A percentile compares a stretch with the other conserved stretches of the same genome.
phyloP scores from a whole-genome alignment of 352 stramenopile genomes.

The Globisporangium orthogonon region DNA sequence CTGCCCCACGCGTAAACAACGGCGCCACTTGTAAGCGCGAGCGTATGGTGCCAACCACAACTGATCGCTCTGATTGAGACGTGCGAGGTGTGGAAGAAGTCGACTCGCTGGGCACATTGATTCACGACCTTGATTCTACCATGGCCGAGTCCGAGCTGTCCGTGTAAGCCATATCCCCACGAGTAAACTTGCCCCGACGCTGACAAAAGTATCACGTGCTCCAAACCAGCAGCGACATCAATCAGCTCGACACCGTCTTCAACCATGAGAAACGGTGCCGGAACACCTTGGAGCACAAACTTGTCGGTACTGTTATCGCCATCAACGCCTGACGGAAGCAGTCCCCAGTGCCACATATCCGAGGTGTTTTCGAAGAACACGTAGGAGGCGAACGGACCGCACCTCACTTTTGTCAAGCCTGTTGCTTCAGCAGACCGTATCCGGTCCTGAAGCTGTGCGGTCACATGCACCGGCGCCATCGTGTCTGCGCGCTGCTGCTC shows the following conservation, averaged over 20 bases:
- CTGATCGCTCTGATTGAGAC: constrained; percentile 17
- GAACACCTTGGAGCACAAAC: constrained; percentile 12
- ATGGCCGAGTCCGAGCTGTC: constrained; percentile 31
- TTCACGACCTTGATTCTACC: constrained; percentile 8
- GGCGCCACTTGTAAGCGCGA: constrained; percentile 18
- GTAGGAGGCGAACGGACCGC: constrained; percentile 28
- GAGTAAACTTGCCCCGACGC: constrained; percentile 23
- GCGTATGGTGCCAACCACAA: constrained; percentile 29
- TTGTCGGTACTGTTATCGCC: neutral
- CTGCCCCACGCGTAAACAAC: constrained; percentile 31
- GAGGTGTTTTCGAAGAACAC: constrained; percentile 15
- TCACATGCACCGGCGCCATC: constrained; percentile 17
- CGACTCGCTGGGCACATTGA: constrained; percentile 13
- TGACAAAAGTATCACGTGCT: constrained; percentile 25
- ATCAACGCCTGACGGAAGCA: constrained; percentile 12
- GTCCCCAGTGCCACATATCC: constrained; percentile 28
- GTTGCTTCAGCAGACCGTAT: constrained; percentile 2
- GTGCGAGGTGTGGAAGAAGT: constrained; percentile 16
- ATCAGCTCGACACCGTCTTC: constrained; percentile 10
- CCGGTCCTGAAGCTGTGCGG: constrained; percentile 9
- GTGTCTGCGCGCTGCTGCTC: constrained; percentile 12
- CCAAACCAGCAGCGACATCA: constrained; percentile 21
- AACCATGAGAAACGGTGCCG: constrained; percentile 13
- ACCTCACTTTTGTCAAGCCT: constrained; percentile 13
- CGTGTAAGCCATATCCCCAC: constrained; percentile 24